These are phyloP conservation scores for Orbilia javanica DNA, from an alignment of 2,329 filamentous ascomycete species.

Conservation along the genomic window DNA sequence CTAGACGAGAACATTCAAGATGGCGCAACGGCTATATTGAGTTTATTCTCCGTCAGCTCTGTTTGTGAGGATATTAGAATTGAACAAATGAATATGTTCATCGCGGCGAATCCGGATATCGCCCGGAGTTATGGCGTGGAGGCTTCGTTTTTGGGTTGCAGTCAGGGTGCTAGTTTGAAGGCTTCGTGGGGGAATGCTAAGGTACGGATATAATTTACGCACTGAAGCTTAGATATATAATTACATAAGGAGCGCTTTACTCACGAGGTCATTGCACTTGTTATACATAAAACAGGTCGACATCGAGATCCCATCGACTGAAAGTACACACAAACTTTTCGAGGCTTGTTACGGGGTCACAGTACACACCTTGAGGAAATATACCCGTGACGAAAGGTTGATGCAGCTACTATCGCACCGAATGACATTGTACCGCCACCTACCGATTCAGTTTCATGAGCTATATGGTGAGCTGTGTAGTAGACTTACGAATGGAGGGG, in stretches of 20 bases:
- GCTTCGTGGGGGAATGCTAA: neutral
- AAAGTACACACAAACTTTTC: slow-evolving; percentile 4
- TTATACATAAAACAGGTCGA: neutral
- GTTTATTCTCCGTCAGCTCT: neutral
- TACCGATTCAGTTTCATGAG: neutral
- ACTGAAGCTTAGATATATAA: neutral
- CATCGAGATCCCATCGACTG: neutral
- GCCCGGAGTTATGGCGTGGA: neutral
- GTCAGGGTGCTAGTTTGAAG: neutral
- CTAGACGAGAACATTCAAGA: neutral
- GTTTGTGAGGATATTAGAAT: neutral
- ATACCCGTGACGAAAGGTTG: neutral
- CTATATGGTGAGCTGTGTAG: neutral
- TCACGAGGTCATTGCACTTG: neutral
- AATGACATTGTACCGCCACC: neutral
- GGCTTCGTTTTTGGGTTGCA: neutral
- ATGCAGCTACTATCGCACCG: neutral
- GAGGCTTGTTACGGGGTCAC: neutral
- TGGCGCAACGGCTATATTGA: neutral
- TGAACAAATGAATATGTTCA: neutral
- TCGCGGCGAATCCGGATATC: neutral
- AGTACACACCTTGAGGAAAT: neutral
- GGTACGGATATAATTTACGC: neutral
- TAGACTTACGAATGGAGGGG: neutral
- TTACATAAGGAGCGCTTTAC: neutral